Percentiles rank a stretch among this genome's conserved stretches.
These are phyloP conservation scores for Phlebiopsis gigantea DNA, from an alignment of 768 basidiomycete species.

Conservation along the genomic window DNA sequence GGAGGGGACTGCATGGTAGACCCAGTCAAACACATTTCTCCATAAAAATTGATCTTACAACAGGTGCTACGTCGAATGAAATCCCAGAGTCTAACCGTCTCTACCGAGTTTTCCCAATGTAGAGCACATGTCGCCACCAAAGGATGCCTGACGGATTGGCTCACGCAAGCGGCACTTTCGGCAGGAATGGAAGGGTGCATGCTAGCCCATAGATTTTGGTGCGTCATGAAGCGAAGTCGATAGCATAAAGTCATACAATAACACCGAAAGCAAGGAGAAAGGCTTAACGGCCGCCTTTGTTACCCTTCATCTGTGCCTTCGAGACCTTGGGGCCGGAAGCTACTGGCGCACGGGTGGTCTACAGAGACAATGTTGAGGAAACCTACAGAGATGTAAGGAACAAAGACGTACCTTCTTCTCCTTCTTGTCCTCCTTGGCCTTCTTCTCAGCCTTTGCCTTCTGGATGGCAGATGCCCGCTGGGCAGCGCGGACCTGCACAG, in stretches of 20 bases:
- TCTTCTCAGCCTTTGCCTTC: conserved; percentile 96
- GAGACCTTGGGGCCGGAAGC: conserved; percentile 77
- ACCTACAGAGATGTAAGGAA: neutral
- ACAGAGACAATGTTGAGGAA: conserved; percentile 6
- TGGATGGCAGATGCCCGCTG: conserved; percentile 80
- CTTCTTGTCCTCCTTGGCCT: conserved; percentile 93
- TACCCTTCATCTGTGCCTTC: conserved; percentile 96
- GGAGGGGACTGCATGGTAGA: no score
- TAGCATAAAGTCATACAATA: conserved; percentile 23
- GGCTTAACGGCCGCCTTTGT: conserved; percentile 67
- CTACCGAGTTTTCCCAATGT: neutral
- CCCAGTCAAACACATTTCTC: neutral
- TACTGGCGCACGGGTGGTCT: conserved; percentile 54
- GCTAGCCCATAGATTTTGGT: conserved; percentile 22
- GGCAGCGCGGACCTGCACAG: conserved; percentile 74
- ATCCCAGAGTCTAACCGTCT: neutral
- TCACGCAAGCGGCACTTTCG: neutral
- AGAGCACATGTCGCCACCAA: neutral
- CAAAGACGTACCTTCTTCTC: conserved; percentile 52
- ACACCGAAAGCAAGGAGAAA: conserved; percentile 12
- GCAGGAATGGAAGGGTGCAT: neutral
- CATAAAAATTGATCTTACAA: conserved; percentile 2
- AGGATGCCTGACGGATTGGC: neutral
- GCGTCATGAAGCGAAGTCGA: conserved; percentile 19
- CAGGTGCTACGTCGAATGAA: neutral